Evolutionary conservation across 371 early-diverging fungal genomes (phyloP).

Genomic region (Funneliformis caledonium): DNA sequence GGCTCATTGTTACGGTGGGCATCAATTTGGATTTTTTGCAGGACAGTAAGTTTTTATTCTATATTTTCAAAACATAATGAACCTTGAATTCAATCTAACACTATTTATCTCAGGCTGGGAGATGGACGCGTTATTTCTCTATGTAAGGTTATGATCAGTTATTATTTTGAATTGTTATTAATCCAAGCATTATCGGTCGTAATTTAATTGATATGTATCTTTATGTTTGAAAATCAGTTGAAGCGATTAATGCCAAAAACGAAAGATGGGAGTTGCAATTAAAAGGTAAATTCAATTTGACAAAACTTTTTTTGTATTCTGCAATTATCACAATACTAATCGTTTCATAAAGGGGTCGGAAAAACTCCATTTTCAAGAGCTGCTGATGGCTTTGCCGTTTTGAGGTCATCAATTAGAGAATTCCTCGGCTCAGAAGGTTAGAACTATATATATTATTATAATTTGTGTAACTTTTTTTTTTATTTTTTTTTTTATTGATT

Average conservation of each 20-base stretch:
- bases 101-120: constrained; percentile 61
- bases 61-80: not conserved
- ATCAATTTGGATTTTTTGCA: constrained; percentile 85
- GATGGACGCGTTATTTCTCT: constrained; percentile 89
- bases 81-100: not conserved
- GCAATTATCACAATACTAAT: not conserved
- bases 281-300: constrained; percentile 54
- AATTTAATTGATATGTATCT: not conserved
- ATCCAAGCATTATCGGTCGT: not conserved
- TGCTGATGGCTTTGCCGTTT: constrained; percentile 87
- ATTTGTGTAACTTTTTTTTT: not conserved
- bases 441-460: not conserved
- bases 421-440: constrained; percentile 84
- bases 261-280: constrained; percentile 82
- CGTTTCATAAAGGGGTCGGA: constrained; percentile 64
- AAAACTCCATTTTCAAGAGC: constrained; percentile 87
- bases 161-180: not conserved
- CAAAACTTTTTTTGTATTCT: not conserved
- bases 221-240: constrained; percentile 40
- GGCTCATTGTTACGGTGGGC: constrained; percentile 87
- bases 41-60: constrained; percentile 50
- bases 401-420: constrained; percentile 84
- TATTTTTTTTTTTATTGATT: not conserved
- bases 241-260: constrained; percentile 48
- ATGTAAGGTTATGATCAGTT: constrained; percentile 49